Base-by-base conservation (phyloP, 2,329 filamentous ascomycete genomes). In the Aureobasidium subglaciale region DNA sequence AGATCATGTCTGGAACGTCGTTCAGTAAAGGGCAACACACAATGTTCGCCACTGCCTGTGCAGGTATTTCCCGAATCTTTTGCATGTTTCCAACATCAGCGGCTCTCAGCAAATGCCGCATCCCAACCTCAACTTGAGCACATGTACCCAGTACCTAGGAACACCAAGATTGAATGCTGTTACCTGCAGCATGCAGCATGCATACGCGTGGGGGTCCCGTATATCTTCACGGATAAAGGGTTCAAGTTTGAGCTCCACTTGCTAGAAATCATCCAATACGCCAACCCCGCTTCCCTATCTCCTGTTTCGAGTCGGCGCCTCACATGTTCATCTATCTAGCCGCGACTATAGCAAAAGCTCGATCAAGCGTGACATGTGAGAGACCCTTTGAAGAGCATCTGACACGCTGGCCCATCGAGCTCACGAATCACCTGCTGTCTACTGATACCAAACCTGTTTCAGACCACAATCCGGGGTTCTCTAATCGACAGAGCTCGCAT, bases 381-480 rank as follows among this genome's bases (percentile, higher is more conserved):
- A 20, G 13, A 3, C n/a, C 46, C 32, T 32, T 15, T n/a, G 29
- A 5, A 27, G 10, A 50, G 32, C 48, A 41, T 53, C 34, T 53
- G 37, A 53, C 34, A 41, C 48, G 24, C 11, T 20, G 38, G 24
- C 5, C 34, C 10, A 4, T 24, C 27, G 15, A 11, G 18, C 48
- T 24, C 37, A 53, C 48, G 35, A 53, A 50, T 50, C 46, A 50
- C 46, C 46, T 50, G 46, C 32, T 38, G 20, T 48, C 20, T 20
- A 29, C 46, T 29, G 46, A 50, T 50, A 50, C 32, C 46, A 29
- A 29, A 8, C 32, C 32, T 37, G 46, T 50, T 50, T 38, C 32
- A 27, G n/a, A 29, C 18, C 29, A 24, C 46, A 18, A 50, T 22
- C 22, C 25, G 46, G 45, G 22, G 3, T 50, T 38, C 9, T 37